These are phyloP conservation scores for Acanthochlamys bracteata DNA, from an alignment of 106 monocot species.

Conservation along the genomic window DNA sequence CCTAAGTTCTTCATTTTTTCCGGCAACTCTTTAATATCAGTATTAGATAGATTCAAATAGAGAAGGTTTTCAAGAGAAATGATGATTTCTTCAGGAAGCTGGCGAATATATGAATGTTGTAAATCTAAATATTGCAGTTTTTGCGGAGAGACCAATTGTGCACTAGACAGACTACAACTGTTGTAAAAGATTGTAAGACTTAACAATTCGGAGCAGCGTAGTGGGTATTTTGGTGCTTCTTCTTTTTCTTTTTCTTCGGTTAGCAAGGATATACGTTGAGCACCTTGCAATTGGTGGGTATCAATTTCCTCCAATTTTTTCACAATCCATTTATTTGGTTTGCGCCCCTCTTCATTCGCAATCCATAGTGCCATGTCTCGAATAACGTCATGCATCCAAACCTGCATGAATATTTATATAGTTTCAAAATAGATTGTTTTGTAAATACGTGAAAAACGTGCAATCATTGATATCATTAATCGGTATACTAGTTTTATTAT, in stretches of 20 bases:
- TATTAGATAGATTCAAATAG: constrained; percentile 15
- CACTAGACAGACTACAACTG: not conserved
- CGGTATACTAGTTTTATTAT: no score
- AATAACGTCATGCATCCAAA: constrained; percentile 31
- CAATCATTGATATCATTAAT: no score
- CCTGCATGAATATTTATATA: no score
- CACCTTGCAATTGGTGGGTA: not conserved
- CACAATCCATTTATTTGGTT: constrained; percentile 8
- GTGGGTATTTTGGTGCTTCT: not conserved
- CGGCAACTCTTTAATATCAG: constrained; percentile 6
- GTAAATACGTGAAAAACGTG: no score
- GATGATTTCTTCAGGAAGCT: constrained; percentile 9
- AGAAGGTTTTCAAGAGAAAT: constrained; percentile 1
- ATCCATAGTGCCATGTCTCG: constrained; percentile 23
- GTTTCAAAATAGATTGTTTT: no score
- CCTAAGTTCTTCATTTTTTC: not conserved
- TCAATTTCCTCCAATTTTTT: not conserved
- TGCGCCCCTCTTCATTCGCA: not conserved
- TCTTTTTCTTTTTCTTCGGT: not conserved
- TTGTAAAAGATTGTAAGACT: not conserved
- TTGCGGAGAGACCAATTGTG: not conserved
- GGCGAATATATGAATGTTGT: no score
- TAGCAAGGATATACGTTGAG: constrained; percentile 10
- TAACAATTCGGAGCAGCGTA: constrained; percentile 4
- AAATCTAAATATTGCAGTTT: constrained; percentile 20